A percentile compares a stretch with the other conserved stretches of the same genome.
Conservation (phyloP, 1,139 yeast species). For the Tardiomyces digboiensis region DNA sequence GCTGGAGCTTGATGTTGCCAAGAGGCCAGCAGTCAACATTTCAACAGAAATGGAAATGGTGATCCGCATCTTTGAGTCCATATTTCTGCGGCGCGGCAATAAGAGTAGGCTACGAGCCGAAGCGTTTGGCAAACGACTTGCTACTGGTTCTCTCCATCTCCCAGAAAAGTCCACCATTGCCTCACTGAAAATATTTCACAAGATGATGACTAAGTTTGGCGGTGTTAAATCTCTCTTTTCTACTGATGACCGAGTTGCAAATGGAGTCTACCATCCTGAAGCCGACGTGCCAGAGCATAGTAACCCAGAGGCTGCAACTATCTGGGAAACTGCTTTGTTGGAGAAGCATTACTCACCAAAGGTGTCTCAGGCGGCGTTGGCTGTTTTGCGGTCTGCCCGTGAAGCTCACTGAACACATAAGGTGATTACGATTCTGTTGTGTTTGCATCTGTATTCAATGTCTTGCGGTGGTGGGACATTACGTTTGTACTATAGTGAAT, state of each 20-base stretch:
- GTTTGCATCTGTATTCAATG: no score
- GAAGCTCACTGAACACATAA: no score
- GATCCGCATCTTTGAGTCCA: slow-evolving; percentile 64
- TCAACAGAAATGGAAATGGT: slow-evolving; percentile 84
- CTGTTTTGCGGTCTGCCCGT: not conserved
- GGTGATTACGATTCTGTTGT: no score
- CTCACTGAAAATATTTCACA: slow-evolving; percentile 63
- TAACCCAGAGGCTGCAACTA: slow-evolving; percentile 78
- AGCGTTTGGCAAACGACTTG: slow-evolving; percentile 75
- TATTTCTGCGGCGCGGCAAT: slow-evolving; percentile 69
- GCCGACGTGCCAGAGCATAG: slow-evolving; percentile 62
- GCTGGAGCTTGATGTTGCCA: slow-evolving; percentile 31
- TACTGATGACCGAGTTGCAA: slow-evolving; percentile 80
- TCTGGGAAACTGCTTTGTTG: slow-evolving; percentile 79
- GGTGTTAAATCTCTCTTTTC: slow-evolving; percentile 68
- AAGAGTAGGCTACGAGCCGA: slow-evolving; percentile 67
- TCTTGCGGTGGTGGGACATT: no score
- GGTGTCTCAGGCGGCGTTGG: slow-evolving; percentile 46
- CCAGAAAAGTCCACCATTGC: slow-evolving; percentile 90
- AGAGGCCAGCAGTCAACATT: slow-evolving; percentile 47
- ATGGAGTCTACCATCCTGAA: slow-evolving; percentile 63
- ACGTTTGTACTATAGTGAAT: no score
- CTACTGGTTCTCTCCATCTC: slow-evolving; percentile 55
- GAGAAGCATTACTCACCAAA: slow-evolving; percentile 76
- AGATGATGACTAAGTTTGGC: slow-evolving; percentile 54